phyloP scores from a whole-genome alignment of 2,329 filamentous ascomycete species.

The Parasarocladium wereldwijsianum region DNA sequence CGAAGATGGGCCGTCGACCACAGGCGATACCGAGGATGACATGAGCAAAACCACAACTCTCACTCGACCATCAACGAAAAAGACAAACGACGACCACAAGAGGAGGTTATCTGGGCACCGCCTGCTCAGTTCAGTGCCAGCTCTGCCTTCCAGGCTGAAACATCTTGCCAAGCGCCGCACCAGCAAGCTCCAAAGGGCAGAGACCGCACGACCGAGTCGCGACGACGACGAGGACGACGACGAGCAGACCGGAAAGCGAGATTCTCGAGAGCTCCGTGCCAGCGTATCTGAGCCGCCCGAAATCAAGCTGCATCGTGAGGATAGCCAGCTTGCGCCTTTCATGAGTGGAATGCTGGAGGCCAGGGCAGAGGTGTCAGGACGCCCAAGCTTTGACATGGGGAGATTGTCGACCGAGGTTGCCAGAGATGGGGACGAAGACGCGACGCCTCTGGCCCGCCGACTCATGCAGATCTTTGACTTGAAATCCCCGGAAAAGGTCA shows the following conservation, averaged over 20 bases:
- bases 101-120: slow-evolving; percentile 50
- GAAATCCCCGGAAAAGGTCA: slow-evolving; percentile 65
- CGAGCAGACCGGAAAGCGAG: slow-evolving; percentile 13
- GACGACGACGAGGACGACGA: slow-evolving; percentile 13
- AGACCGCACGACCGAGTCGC: slow-evolving; percentile 6
- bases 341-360: slow-evolving; percentile 69
- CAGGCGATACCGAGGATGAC: slow-evolving; percentile 26
- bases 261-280: slow-evolving; percentile 11
- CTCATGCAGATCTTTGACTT: slow-evolving; percentile 81
- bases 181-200: slow-evolving; percentile 22
- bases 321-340: slow-evolving; percentile 46
- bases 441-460: slow-evolving; percentile 50
- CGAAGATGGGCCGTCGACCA: slow-evolving; percentile 33
- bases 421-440: slow-evolving; percentile 18
- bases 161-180: slow-evolving; percentile 26
- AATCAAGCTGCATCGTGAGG: slow-evolving; percentile 14
- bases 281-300: slow-evolving; percentile 7
- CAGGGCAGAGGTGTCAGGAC: slow-evolving; percentile 44
- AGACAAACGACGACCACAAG: slow-evolving; percentile 25
- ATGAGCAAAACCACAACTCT: slow-evolving; percentile 28
- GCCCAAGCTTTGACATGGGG: slow-evolving; percentile 43
- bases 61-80: slow-evolving; percentile 16
- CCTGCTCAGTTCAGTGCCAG: slow-evolving; percentile 50
- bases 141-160: slow-evolving; percentile 35
- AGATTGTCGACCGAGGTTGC: slow-evolving; percentile 25